These are phyloP conservation scores for Metschnikowia noctiluminum DNA, from an alignment of 805 yeast genomes.

Conservation along the genomic window DNA sequence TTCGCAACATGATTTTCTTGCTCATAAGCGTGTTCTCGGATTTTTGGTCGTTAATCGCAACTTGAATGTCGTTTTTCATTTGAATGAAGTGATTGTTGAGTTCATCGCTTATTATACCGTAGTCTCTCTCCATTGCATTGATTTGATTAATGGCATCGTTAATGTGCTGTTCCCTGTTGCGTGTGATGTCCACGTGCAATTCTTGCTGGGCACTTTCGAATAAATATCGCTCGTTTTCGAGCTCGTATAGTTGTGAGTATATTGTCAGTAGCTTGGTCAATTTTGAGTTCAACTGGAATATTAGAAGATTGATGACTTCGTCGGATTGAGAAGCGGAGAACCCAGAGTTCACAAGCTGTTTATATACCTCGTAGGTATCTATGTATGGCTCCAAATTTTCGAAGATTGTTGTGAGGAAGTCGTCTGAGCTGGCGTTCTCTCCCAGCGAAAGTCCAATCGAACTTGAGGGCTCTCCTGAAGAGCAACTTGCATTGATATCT, in stretches of 20 bases:
- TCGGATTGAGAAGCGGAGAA: conserved; percentile 62
- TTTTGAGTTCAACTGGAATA: conserved; percentile 41
- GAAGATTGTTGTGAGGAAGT: conserved; percentile 57
- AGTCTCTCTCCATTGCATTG: conserved; percentile 67
- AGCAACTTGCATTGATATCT: not conserved
- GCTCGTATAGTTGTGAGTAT: conserved; percentile 57
- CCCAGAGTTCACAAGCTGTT: conserved; percentile 52
- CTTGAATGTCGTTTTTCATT: conserved; percentile 70
- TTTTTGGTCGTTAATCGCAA: conserved; percentile 81
- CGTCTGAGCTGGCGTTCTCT: conserved; percentile 16
- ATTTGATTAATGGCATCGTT: conserved; percentile 64
- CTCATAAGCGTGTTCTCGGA: conserved; percentile 78
- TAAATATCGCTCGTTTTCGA: conserved; percentile 83
- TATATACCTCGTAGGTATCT: conserved; percentile 51
- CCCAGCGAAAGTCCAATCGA: not conserved
- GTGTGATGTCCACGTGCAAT: conserved; percentile 70
- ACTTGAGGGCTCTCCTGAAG: not conserved
- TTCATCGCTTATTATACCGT: conserved; percentile 73
- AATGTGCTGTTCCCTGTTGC: conserved; percentile 66
- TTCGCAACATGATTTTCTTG: conserved; percentile 59
- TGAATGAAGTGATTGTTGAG: conserved; percentile 57
- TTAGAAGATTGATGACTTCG: conserved; percentile 48
- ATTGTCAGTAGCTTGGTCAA: conserved; percentile 42
- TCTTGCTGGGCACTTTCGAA: conserved; percentile 93
- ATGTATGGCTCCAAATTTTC: conserved; percentile 43